Conservation (phyloP, 1,139 yeast species). For the Suzukiozyma palmioleophila region DNA sequence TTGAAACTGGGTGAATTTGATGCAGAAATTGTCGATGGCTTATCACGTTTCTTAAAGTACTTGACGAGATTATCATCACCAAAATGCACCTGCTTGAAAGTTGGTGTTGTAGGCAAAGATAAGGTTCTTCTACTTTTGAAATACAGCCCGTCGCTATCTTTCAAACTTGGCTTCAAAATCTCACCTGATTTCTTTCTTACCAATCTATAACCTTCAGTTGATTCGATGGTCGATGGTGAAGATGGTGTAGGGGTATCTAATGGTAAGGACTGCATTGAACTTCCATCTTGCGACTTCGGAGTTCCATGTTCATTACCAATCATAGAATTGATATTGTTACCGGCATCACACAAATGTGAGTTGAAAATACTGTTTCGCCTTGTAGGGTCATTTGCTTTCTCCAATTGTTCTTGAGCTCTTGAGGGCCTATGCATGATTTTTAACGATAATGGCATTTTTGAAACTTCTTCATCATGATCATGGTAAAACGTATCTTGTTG, state of each 20-base stretch:
- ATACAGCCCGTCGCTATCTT: constrained; percentile 28
- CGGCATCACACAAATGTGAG: constrained; percentile 8
- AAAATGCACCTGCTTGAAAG: constrained; percentile 74
- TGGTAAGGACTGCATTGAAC: neutral
- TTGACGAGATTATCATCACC: constrained; percentile 64
- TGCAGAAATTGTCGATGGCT: constrained; percentile 72
- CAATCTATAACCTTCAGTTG: constrained; percentile 21
- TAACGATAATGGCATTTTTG: constrained; percentile 27
- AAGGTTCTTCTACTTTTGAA: constrained; percentile 40
- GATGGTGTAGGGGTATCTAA: neutral
- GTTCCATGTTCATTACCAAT: neutral
- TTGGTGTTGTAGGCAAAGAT: constrained; percentile 73
- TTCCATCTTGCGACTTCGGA: neutral
- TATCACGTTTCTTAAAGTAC: constrained; percentile 67
- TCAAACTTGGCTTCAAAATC: constrained; percentile 69
- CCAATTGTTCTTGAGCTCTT: constrained; percentile 28
- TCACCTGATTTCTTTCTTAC: constrained; percentile 79
- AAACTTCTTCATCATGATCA: neutral
- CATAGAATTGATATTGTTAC: neutral
- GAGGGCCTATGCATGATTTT: constrained; percentile 41
- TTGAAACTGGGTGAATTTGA: constrained; percentile 51
- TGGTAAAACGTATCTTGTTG: neutral
- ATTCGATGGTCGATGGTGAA: constrained; percentile 1
- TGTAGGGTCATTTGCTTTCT: constrained; percentile 33
- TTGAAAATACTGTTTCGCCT: constrained; percentile 27